phyloP scores from a whole-genome alignment of 1,139 yeast species.

The Lodderomyces margitis region DNA sequence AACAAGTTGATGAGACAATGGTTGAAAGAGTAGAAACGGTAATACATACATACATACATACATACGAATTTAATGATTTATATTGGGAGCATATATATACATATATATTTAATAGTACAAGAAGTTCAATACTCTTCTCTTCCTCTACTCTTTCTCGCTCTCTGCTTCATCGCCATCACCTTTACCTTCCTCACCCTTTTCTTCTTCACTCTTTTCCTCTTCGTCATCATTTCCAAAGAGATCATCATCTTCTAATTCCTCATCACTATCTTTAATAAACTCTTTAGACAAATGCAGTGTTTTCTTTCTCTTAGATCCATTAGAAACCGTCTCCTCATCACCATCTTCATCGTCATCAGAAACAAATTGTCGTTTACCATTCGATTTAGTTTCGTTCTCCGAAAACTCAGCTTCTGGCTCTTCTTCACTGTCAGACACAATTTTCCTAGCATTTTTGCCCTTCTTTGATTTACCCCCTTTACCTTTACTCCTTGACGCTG shows the following conservation, averaged over 20 bases:
- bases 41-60: background rate
- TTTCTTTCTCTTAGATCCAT: slow-evolving; percentile 18
- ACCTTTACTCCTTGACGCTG: slow-evolving; percentile 20
- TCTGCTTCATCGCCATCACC: background rate
- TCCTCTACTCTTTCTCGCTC: background rate
- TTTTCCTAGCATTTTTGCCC: slow-evolving; percentile 12
- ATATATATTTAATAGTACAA: slow-evolving; percentile 4
- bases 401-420: slow-evolving; percentile 17
- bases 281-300: slow-evolving; percentile 46
- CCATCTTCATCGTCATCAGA: slow-evolving; percentile 23
- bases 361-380: slow-evolving; percentile 17
- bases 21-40: slow-evolving; percentile 29
- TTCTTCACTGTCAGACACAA: slow-evolving; percentile 30
- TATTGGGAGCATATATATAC: background rate
- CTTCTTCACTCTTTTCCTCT: slow-evolving; percentile 6
- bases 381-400: slow-evolving; percentile 14
- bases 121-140: background rate
- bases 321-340: slow-evolving; percentile 8
- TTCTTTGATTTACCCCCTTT: slow-evolving; percentile 29
- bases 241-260: slow-evolving; percentile 34
- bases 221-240: slow-evolving; percentile 18
- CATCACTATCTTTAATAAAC: slow-evolving; percentile 55
- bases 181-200: background rate
- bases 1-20: slow-evolving; percentile 65
- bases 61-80: slow-evolving; percentile 6